These are phyloP conservation scores for Pseudogymnoascus sp. DNA, from an alignment of 2,329 filamentous ascomycete genomes.

Conservation along the genomic window DNA sequence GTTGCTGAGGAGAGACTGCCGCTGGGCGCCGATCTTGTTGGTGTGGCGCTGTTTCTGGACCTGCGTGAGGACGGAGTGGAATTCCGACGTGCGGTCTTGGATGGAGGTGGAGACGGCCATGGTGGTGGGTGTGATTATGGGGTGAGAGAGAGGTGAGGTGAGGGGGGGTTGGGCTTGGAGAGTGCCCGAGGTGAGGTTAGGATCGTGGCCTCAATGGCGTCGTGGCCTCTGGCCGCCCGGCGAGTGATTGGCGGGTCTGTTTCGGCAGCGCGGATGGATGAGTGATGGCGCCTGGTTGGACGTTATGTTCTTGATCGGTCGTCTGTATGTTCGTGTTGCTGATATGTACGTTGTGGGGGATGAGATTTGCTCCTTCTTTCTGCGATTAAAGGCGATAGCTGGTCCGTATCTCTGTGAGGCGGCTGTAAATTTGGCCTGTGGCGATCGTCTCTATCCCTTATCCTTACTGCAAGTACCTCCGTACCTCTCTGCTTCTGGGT, in stretches of 20 bases:
- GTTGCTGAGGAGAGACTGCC: conserved; percentile 70
- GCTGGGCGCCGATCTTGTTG: conserved; percentile 69
- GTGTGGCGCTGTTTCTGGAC: conserved; percentile 72
- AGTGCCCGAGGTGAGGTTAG: not conserved
- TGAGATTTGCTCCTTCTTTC: not conserved
- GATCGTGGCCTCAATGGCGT: not conserved
- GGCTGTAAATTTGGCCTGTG: conserved; percentile 1
- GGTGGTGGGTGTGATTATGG: conserved; percentile 16
- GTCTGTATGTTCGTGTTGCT: not conserved
- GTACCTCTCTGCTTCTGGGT: not conserved
- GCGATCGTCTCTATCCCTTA: not conserved
- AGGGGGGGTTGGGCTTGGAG: not conserved
- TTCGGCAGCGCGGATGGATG: not conserved
- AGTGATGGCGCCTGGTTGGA: not conserved
- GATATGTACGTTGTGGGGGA: not conserved
- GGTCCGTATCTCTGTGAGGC: not conserved
- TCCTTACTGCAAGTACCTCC: not conserved
- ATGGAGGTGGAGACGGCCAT: conserved; percentile 65
- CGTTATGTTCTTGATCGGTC: not conserved
- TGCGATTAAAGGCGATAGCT: not conserved
- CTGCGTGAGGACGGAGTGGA: conserved; percentile 81
- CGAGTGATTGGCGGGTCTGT: not conserved
- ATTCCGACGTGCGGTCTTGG: conserved; percentile 94
- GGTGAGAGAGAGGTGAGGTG: not conserved
- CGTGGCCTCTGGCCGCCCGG: not conserved